Percentiles rank a stretch among this genome's conserved stretches.
These are phyloP conservation scores for Endotrypanum monterogeii DNA, from an alignment of 208 protist species.

Conservation along the genomic window DNA sequence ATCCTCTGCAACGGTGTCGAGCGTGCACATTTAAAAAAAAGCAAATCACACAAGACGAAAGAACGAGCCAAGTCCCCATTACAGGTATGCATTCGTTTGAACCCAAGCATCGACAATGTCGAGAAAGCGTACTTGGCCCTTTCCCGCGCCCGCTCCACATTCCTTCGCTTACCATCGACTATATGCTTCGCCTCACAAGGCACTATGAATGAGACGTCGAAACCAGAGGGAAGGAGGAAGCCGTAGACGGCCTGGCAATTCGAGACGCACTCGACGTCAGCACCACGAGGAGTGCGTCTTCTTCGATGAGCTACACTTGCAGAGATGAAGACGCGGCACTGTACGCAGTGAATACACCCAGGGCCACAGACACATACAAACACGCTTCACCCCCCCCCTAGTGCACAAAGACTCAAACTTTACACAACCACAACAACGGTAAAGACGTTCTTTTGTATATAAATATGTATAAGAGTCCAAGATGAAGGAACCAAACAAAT, in stretches of 20 bases:
- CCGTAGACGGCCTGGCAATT: not conserved
- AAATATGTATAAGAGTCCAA: not conserved
- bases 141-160: not conserved
- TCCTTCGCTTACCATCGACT: not conserved
- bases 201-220: not conserved
- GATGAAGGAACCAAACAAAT: not conserved
- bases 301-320: not conserved
- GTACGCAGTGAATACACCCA: not conserved
- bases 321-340: not conserved
- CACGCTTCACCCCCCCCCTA: not conserved
- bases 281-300: not conserved
- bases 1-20: not conserved
- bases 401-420: not conserved
- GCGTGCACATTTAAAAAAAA: not conserved
- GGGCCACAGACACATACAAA: not conserved
- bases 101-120: not conserved
- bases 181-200: not conserved
- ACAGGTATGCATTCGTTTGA: not conserved
- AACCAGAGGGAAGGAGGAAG: not conserved
- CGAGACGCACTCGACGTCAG: not conserved
- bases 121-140: not conserved
- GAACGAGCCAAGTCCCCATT: not conserved
- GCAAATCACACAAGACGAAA: not conserved
- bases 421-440: not conserved
- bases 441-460: no score